Evolutionary conservation across 2,329 filamentous ascomycete genomes (phyloP).

Genomic region (Raffaelea ambrosiae): DNA sequence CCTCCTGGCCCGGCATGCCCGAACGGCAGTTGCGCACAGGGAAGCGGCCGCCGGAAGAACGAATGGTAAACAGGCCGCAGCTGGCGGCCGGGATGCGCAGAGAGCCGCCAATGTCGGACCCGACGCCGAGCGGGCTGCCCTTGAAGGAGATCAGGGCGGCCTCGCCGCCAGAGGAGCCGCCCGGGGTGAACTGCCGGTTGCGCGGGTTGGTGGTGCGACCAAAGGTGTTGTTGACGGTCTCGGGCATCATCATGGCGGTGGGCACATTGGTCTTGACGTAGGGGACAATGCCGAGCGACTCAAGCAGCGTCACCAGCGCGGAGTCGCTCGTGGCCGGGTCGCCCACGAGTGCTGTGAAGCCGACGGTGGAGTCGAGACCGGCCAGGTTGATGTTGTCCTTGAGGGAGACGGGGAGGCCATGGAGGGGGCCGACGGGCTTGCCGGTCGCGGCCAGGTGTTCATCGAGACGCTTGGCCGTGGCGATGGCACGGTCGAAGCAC

Average conservation of each 20-base stretch:
- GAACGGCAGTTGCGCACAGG: slow-evolving; percentile 44
- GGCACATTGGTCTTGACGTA: slow-evolving; percentile 51
- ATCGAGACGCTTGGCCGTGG: slow-evolving; percentile 39
- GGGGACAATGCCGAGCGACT: slow-evolving; percentile 41
- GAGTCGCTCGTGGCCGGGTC: slow-evolving; percentile 41
- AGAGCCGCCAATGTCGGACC: slow-evolving; percentile 55
- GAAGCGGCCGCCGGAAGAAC: slow-evolving; percentile 51
- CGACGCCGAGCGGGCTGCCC: slow-evolving; percentile 53
- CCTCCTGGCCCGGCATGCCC: slow-evolving; percentile 57
- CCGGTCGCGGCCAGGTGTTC: slow-evolving; percentile 37
- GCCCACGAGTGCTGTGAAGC: slow-evolving; percentile 54
- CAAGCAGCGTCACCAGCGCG: slow-evolving; percentile 31
- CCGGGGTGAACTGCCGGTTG: slow-evolving; percentile 50
- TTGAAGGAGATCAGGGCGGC: slow-evolving; percentile 50
- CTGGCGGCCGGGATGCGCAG: slow-evolving; percentile 46
- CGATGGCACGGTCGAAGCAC: slow-evolving; percentile 42
- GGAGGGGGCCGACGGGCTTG: slow-evolving; percentile 50
- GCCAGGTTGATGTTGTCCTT: slow-evolving; percentile 63
- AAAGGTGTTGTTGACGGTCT: slow-evolving; percentile 57
- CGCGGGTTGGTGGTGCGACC: slow-evolving; percentile 55
- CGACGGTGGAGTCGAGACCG: slow-evolving; percentile 52
- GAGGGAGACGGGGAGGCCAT: slow-evolving; percentile 56
- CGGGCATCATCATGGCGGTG: slow-evolving; percentile 60
- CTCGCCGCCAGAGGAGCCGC: slow-evolving; percentile 61
- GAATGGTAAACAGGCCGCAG: slow-evolving; percentile 48